Conservation (phyloP, 768 basidiomycete genomes). For the Collybia sp. region DNA sequence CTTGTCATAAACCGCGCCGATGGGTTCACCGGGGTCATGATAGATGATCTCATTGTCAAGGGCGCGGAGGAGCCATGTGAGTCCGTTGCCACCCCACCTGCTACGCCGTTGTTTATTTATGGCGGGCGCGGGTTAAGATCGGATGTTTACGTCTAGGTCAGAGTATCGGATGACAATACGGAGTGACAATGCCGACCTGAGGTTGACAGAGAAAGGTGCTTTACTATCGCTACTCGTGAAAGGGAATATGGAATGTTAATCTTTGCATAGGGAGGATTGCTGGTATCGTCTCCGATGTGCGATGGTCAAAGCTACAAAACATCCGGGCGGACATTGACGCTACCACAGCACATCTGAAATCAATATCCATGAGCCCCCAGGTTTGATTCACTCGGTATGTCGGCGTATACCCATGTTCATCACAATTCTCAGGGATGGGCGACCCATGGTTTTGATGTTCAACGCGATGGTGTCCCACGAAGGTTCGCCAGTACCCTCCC, state of each 20-base stretch:
- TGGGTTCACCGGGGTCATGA: constrained; percentile 85
- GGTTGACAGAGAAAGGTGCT: constrained; percentile 73
- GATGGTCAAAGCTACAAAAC: constrained; percentile 35
- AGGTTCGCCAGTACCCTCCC: constrained; percentile 22
- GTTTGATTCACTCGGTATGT: constrained; percentile 9
- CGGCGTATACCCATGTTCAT: background rate
- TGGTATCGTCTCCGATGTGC: constrained; percentile 39
- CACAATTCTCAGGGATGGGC: constrained; percentile 27
- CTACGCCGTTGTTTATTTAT: constrained; percentile 2
- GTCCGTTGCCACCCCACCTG: constrained; percentile 16
- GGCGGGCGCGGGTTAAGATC: constrained; percentile 42
- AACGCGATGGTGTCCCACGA: constrained; percentile 37
- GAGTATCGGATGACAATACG: constrained; percentile 88
- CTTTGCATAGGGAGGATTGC: constrained; percentile 33
- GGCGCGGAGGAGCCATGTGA: constrained; percentile 89
- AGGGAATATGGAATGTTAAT: background rate
- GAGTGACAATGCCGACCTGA: constrained; percentile 84
- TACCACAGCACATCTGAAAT: constrained; percentile 30
- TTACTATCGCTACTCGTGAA: constrained; percentile 1
- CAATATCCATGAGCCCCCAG: constrained; percentile 37
- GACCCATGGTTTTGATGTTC: constrained; percentile 36
- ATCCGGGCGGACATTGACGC: constrained; percentile 27
- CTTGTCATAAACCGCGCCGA: constrained; percentile 78
- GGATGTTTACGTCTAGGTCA: constrained; percentile 90
- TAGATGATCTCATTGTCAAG: constrained; percentile 85